A percentile compares a stretch with the other conserved stretches of the same genome.
phyloP scores from a whole-genome alignment of 2,329 filamentous ascomycete genomes.

The Diaporthe vaccinii region DNA sequence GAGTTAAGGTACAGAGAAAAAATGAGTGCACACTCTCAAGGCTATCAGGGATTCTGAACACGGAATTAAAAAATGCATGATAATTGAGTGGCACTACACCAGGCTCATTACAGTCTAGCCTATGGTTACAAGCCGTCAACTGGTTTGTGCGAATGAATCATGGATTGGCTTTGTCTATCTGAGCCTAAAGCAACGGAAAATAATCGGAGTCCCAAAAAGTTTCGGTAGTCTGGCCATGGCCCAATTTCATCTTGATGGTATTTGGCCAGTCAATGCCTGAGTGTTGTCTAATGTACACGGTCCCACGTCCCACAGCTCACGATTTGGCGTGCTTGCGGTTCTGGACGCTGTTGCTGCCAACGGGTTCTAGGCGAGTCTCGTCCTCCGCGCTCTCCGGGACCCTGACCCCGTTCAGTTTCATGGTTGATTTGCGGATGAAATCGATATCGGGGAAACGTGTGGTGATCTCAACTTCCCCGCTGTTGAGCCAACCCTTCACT shows the following conservation, averaged over 20 bases:
- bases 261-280: background rate
- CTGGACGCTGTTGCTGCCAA: background rate
- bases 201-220: background rate
- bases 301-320: background rate
- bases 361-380: background rate
- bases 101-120: background rate
- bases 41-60: background rate
- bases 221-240: background rate
- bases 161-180: background rate
- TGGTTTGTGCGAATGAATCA: background rate
- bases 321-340: background rate
- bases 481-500: background rate
- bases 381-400: background rate
- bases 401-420: background rate
- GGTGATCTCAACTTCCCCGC: background rate
- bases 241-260: background rate
- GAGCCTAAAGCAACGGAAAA: background rate
- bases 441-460: background rate
- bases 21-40: no score
- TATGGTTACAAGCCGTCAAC: background rate
- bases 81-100: background rate
- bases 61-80: background rate
- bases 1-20: no score
- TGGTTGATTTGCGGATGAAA: background rate
- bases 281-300: background rate